These are phyloP conservation scores for Colletotrichum sp. DNA, from an alignment of 2,329 filamentous ascomycete genomes.

Conservation along the genomic window DNA sequence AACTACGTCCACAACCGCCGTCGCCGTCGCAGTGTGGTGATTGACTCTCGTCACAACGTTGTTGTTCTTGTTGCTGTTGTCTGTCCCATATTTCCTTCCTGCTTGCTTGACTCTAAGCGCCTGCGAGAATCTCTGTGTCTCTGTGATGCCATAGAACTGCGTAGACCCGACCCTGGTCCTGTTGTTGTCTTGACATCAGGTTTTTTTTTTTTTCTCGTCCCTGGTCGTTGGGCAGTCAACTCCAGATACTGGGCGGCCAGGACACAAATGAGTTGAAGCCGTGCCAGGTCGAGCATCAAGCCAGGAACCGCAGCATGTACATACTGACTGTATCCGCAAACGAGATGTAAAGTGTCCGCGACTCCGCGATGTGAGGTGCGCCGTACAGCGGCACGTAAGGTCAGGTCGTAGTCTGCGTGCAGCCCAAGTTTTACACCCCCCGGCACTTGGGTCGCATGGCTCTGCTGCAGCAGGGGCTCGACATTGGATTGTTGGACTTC, in stretches of 20 bases:
- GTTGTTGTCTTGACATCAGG: not conserved
- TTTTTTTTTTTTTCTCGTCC: not conserved
- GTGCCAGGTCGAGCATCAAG: not conserved
- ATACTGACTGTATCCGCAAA: not conserved
- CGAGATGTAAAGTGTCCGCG: not conserved
- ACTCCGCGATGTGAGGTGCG: constrained; percentile 12
- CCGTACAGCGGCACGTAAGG: not conserved
- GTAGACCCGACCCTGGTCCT: not conserved
- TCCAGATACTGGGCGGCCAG: not conserved
- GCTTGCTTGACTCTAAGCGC: not conserved
- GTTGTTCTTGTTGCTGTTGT: not conserved
- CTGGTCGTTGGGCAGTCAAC: not conserved
- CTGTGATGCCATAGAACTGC: not conserved
- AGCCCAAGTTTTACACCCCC: constrained; percentile 14
- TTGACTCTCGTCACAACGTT: not conserved
- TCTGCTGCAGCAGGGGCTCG: constrained; percentile 4
- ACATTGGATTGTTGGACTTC: constrained; percentile 12
- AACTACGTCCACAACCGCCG: not conserved
- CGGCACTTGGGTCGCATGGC: constrained; percentile 20
- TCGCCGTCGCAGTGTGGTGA: not conserved
- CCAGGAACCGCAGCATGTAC: not conserved
- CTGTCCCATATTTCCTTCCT: not conserved
- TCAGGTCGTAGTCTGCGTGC: not conserved
- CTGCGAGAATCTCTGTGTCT: not conserved
- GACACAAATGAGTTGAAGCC: not conserved